Evolutionary conservation across 768 basidiomycete species (phyloP).

Genomic region (Exidia glandulosa): DNA sequence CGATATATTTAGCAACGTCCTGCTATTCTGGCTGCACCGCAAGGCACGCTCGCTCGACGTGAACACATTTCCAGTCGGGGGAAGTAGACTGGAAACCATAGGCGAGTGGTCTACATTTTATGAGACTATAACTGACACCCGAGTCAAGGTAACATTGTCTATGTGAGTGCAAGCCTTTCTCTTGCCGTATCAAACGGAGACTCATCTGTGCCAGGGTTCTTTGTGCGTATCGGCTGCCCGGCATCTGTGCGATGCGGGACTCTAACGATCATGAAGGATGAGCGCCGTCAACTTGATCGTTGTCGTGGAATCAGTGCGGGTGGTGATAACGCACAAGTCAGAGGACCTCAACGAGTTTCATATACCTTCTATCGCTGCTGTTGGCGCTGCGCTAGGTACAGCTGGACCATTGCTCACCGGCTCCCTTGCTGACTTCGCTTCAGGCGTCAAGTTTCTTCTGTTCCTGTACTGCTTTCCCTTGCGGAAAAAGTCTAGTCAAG

Average conservation of each 20-base stretch:
- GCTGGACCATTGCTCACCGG: constrained; percentile 8
- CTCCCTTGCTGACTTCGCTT: constrained; percentile 36
- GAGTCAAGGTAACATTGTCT: constrained; percentile 4
- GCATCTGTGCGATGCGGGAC: background rate
- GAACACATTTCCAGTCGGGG: constrained; percentile 88
- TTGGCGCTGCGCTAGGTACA: constrained; percentile 77
- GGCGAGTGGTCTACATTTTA: constrained; percentile 80
- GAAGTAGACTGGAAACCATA: constrained; percentile 80
- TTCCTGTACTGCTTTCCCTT: constrained; percentile 82
- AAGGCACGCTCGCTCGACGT: constrained; percentile 60
- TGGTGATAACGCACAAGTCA: constrained; percentile 47
- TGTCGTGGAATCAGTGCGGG: constrained; percentile 74
- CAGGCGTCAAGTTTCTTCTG: constrained; percentile 75
- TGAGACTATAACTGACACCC: constrained; percentile 4
- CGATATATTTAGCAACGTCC: constrained; percentile 72
- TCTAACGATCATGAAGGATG: constrained; percentile 45
- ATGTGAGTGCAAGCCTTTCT: background rate
- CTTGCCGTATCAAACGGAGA: too few species aligned
- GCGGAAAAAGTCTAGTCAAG: constrained; percentile 77
- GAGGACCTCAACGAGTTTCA: constrained; percentile 53
- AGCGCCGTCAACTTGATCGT: constrained; percentile 83
- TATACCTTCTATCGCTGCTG: constrained; percentile 72
- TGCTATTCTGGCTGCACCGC: constrained; percentile 70
- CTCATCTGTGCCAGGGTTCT: background rate
- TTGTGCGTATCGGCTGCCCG: too few species aligned